A percentile compares a stretch with the other conserved stretches of the same genome.
Conservation (phyloP, 495 filamentous ascomycete genomes). For the Annulohypoxylon maeteangense region DNA sequence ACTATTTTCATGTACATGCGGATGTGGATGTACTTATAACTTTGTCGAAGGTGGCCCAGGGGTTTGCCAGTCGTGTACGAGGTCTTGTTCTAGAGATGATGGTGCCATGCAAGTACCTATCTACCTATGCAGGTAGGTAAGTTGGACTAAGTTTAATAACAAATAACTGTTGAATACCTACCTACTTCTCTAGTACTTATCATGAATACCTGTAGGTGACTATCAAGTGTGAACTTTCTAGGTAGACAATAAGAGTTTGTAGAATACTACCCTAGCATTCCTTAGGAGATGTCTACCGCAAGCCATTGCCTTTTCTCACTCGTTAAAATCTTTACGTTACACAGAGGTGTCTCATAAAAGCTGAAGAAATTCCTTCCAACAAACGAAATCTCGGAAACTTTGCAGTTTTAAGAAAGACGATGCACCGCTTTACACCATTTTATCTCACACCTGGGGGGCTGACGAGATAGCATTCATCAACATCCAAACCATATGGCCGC, state of each 20-base stretch:
- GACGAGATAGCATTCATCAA: neutral
- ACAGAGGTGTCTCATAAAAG: no score
- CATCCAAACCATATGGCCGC: neutral
- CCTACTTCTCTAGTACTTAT: neutral
- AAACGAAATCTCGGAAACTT: neutral
- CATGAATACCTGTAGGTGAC: no score
- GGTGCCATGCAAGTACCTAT: no score
- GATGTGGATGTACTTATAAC: conserved; percentile 13
- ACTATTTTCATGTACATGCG: conserved; percentile 21
- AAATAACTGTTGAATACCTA: no score
- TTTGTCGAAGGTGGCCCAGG: conserved; percentile 11
- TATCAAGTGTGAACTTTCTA: no score
- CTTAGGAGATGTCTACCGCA: no score
- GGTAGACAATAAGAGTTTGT: no score
- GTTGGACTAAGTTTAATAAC: no score
- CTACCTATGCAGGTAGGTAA: neutral
- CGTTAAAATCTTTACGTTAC: no score
- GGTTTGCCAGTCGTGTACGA: conserved; percentile 16
- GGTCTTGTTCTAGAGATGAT: conserved; percentile 8
- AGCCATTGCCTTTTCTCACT: no score
- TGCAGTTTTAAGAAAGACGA: neutral
- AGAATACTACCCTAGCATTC: no score
- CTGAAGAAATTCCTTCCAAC: no score
- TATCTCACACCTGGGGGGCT: neutral
- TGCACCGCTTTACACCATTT: neutral